Evolutionary conservation across 139 green algal species (phyloP), one percentile per base, ranked within the genome.

Genomic region (Chlorella vulgaris): DNA sequence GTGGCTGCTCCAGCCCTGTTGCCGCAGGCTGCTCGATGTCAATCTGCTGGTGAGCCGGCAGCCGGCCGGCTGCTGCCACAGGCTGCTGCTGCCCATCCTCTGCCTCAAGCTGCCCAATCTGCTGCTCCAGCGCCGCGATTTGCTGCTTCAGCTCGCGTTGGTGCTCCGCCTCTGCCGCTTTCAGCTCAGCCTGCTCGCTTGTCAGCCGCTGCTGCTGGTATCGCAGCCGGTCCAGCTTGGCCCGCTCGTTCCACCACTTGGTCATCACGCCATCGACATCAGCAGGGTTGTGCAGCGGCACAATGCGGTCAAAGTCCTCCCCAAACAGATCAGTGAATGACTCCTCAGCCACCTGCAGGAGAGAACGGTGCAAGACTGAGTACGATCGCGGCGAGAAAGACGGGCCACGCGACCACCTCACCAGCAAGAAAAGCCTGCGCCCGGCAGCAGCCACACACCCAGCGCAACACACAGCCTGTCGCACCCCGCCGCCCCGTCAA

Each of bases 271-370:
- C 43, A 68, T 90, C 86, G 42, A 89, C 85, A 39, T 39, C 67
- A 15, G 43, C 21, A 40, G 33, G 77, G 38, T 74, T 70, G 40
- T 71, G 47, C 65, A 92, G 76, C 28, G 89, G 88, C 22, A 92
- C 77, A 8, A 86, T 84, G 43, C 86, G 74, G 42, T 92, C 90
- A 85, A 94, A 94, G 33, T 92, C 88, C 5, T 87, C 69, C 0
- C 86, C 86, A 84, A 92, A 94, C 7, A 94, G 39, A 8, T 50
- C 33, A 1, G 22, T 19, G 15, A 68, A 79, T 15, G 58, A 21
- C 7, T 68, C 43, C 35, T 79, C 73, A 5, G 73, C 73, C 51
- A 79, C 73, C 73, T 79, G 73, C 26, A 38, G 19, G 8, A 6
- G 22, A 19, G 8, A 21, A n/a, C n/a, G n/a, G n/a, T n/a, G n/a